Conservation (phyloP, 352 stramenopile genomes). For the Phytophthora hibernalis region DNA sequence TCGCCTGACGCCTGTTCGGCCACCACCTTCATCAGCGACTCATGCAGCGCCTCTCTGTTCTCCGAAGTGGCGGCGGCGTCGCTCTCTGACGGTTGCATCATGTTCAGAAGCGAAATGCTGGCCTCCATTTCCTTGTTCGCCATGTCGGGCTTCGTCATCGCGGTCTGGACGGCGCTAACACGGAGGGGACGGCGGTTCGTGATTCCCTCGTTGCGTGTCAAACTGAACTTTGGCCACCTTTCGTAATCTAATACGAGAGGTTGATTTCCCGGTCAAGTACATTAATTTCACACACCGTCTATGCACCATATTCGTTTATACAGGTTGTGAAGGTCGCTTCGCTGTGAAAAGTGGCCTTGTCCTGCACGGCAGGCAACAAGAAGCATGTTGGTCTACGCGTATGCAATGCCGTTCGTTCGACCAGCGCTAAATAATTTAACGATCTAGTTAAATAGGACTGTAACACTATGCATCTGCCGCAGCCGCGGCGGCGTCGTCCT, state of each 20-base stretch:
- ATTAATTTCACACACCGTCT: background rate
- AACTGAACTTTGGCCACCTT: conserved; percentile 46
- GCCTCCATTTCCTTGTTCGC: conserved; percentile 67
- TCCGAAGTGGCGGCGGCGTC: background rate
- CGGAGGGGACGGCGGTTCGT: background rate
- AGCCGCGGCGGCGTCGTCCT: conserved; percentile 19
- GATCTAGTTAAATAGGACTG: conserved; percentile 31
- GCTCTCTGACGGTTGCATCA: conserved; percentile 52
- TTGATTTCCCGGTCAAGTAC: background rate
- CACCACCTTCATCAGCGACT: conserved; percentile 51
- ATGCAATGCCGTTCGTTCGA: conserved; percentile 1
- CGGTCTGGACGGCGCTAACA: background rate
- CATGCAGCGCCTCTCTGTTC: conserved; percentile 35
- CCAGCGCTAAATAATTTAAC: conserved; percentile 26
- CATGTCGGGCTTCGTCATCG: conserved; percentile 33
- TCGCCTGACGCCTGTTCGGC: conserved; percentile 38
- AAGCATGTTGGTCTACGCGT: background rate
- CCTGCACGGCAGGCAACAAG: no score
- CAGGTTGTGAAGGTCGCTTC: background rate
- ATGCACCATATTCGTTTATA: background rate
- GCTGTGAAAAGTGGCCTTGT: no score
- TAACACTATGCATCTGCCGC: conserved; percentile 26
- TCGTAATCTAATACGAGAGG: conserved; percentile 40
- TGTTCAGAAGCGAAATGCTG: conserved; percentile 67
- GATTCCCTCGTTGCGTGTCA: conserved; percentile 23